Evolutionary conservation across 768 basidiomycete genomes (phyloP).

Genomic region (Roridomyces roridus): DNA sequence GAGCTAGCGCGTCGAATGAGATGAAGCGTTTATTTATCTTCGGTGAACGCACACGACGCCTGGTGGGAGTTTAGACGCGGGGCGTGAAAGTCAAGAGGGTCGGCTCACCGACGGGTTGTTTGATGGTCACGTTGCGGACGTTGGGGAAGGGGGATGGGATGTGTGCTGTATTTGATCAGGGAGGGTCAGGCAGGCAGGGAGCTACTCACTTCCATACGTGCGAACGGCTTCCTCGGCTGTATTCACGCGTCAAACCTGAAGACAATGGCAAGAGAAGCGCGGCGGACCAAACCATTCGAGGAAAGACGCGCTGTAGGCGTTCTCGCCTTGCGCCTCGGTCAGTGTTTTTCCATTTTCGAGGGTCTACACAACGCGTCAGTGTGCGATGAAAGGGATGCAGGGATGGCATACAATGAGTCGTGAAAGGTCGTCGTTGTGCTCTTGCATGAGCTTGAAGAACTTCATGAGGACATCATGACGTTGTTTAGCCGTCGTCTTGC

Average conservation of each 20-base stretch:
- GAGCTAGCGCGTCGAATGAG: conserved; percentile 50
- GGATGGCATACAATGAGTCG: conserved; percentile 75
- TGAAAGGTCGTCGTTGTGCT: conserved; percentile 86
- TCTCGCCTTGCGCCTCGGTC: conserved; percentile 83
- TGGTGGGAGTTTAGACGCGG: conserved; percentile 15
- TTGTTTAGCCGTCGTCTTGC: conserved; percentile 85
- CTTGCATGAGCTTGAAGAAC: conserved; percentile 77
- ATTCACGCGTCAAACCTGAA: conserved; percentile 17
- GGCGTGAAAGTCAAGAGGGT: background rate
- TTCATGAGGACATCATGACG: conserved; percentile 87
- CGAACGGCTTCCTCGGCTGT: conserved; percentile 91
- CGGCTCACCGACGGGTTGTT: conserved; percentile 84
- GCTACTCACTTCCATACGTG: conserved; percentile 78
- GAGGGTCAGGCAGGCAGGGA: background rate
- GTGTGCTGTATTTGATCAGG: conserved; percentile 56
- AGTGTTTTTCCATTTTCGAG: conserved; percentile 96
- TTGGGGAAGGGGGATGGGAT: conserved; percentile 78
- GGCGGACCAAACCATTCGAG: conserved; percentile 87
- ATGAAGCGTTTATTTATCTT: background rate
- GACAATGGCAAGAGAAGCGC: background rate
- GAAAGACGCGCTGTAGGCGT: conserved; percentile 84
- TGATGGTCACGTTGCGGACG: conserved; percentile 86
- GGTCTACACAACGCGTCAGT: conserved; percentile 55
- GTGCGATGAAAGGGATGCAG: conserved; percentile 30
- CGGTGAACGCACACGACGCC: conserved; percentile 46